phyloP scores from a whole-genome alignment of 495 filamentous ascomycete genomes.

The Aspergillus panamensis region DNA sequence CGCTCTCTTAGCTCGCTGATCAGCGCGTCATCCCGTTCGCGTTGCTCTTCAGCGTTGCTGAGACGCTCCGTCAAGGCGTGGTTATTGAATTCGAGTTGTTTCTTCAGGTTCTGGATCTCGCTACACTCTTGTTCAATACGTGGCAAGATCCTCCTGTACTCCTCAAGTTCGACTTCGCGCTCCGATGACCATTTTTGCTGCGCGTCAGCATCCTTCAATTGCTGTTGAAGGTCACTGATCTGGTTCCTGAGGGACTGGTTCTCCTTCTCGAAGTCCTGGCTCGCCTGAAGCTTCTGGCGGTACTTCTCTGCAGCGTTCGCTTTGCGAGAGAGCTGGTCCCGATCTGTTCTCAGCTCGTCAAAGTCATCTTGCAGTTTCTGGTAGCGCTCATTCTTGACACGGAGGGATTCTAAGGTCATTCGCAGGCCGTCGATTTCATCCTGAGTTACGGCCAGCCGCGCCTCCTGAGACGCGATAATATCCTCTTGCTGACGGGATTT shows the following conservation, averaged over 20 bases:
- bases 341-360: slow-evolving; percentile 67
- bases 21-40: slow-evolving; percentile 51
- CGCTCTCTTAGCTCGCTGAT: slow-evolving; percentile 53
- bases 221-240: slow-evolving; percentile 53
- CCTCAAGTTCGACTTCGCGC: slow-evolving; percentile 55
- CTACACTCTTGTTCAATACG: slow-evolving; percentile 60
- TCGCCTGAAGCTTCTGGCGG: slow-evolving; percentile 69
- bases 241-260: slow-evolving; percentile 60
- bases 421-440: slow-evolving; percentile 27
- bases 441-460: slow-evolving; percentile 46
- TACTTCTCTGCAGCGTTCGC: slow-evolving; percentile 74
- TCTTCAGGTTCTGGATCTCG: slow-evolving; percentile 55
- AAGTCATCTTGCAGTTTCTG: slow-evolving; percentile 64
- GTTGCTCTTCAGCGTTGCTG: slow-evolving; percentile 52
- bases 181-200: slow-evolving; percentile 44
- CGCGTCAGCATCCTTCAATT: slow-evolving; percentile 52
- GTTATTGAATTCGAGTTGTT: slow-evolving; percentile 57
- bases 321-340: slow-evolving; percentile 72
- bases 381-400: slow-evolving; percentile 42
- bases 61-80: slow-evolving; percentile 52
- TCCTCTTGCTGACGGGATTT: slow-evolving; percentile 53
- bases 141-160: slow-evolving; percentile 54
- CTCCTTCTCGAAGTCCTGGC: slow-evolving; percentile 68
- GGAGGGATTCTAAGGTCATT: slow-evolving; percentile 9
- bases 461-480: slow-evolving; percentile 56